Conservation (phyloP, 306 rosid genomes). For the Medicago lupulina region DNA sequence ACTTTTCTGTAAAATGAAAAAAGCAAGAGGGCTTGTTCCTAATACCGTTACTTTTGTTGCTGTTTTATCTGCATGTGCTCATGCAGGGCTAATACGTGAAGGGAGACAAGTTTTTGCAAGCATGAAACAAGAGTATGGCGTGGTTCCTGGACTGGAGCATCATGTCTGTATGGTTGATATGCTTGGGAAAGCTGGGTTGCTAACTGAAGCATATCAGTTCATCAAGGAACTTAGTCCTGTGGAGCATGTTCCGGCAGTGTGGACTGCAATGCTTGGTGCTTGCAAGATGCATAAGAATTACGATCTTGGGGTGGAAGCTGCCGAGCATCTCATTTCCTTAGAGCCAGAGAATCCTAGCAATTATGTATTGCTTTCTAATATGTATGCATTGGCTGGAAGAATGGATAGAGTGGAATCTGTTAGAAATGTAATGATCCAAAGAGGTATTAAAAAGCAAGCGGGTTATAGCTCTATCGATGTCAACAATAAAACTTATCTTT, state of each 20-base stretch:
- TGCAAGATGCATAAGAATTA: constrained; percentile 88
- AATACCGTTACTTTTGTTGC: constrained; percentile 79
- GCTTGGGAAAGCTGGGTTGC: constrained; percentile 90
- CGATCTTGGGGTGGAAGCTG: constrained; percentile 74
- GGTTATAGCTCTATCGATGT: constrained; percentile 84
- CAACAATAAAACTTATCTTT: constrained; percentile 55
- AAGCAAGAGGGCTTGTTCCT: constrained; percentile 57
- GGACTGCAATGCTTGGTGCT: constrained; percentile 94
- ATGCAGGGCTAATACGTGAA: constrained; percentile 78
- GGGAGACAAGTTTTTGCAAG: constrained; percentile 63
- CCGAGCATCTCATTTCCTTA: constrained; percentile 68
- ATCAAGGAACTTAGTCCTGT: constrained; percentile 46
- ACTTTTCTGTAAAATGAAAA: constrained; percentile 65
- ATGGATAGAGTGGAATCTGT: constrained; percentile 83
- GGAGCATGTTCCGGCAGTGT: constrained; percentile 64
- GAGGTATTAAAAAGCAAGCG: constrained; percentile 72
- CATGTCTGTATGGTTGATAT: constrained; percentile 88
- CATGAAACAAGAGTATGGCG: constrained; percentile 68
- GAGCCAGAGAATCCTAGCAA: constrained; percentile 93
- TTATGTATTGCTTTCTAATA: constrained; percentile 87
- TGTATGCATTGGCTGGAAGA: constrained; percentile 74
- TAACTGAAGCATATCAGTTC: constrained; percentile 67
- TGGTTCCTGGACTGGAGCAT: constrained; percentile 83
- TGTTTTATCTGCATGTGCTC: constrained; percentile 87
- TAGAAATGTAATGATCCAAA: constrained; percentile 69